phyloP scores from a whole-genome alignment of 2,329 filamentous ascomycete genomes.

The Diaporthe vexans region DNA sequence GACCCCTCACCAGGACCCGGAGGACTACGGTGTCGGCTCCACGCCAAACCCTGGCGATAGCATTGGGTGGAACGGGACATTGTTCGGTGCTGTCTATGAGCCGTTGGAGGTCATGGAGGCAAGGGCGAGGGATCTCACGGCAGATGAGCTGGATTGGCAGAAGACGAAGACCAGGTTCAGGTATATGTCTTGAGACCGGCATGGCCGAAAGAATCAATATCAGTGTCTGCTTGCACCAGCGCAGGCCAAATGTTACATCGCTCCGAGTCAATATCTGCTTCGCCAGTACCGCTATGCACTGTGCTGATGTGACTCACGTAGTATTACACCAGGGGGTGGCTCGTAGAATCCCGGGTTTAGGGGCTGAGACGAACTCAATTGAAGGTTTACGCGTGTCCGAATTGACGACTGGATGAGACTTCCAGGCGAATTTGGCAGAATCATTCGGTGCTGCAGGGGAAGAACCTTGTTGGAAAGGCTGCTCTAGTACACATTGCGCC shows the following conservation, averaged over 20 bases:
- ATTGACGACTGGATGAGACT: neutral
- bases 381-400: neutral
- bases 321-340: neutral
- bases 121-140: slow-evolving; percentile 37
- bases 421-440: neutral
- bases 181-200: slow-evolving; percentile 22
- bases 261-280: neutral
- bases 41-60: slow-evolving; percentile 9
- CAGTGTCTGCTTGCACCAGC: neutral
- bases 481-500: no score
- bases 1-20: slow-evolving; percentile 38
- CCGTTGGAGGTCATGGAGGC: slow-evolving; percentile 37
- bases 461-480: neutral
- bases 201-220: neutral
- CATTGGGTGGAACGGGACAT: slow-evolving; percentile 39
- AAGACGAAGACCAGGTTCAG: slow-evolving; percentile 19
- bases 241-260: neutral
- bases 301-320: neutral
- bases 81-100: slow-evolving; percentile 35
- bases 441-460: neutral
- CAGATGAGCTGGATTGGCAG: slow-evolving; percentile 33
- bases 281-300: neutral
- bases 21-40: slow-evolving; percentile 33
- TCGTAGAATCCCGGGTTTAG: neutral
- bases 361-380: neutral